Evolutionary conservation across 352 stramenopile species (phyloP).

Genomic region (Pythium phragmiticola): DNA sequence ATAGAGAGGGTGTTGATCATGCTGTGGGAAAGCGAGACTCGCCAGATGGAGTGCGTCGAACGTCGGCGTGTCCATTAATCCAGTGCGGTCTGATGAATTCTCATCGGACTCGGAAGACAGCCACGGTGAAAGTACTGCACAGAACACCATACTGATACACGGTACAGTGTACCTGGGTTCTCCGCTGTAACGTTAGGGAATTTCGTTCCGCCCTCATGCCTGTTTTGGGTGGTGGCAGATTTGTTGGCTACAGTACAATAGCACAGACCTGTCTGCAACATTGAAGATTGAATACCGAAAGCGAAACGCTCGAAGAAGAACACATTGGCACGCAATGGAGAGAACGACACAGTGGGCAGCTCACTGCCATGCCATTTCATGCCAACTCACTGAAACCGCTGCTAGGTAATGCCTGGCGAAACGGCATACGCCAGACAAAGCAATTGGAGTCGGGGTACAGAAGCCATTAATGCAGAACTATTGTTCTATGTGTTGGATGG

Average conservation of each 20-base stretch:
- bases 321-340: conserved; percentile 4
- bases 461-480: not conserved
- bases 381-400: not conserved
- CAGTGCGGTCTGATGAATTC: not conserved
- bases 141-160: too few species aligned
- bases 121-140: not conserved
- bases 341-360: not conserved
- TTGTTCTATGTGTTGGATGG: not conserved
- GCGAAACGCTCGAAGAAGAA: conserved; percentile 5
- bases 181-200: not conserved
- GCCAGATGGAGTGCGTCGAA: too few species aligned
- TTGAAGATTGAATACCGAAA: conserved; percentile 14
- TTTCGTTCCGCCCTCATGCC: not conserved
- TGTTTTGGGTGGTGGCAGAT: not conserved
- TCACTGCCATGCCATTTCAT: not conserved
- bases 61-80: too few species aligned
- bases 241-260: not conserved
- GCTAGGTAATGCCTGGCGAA: conserved; percentile 10
- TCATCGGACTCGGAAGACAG: not conserved
- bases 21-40: too few species aligned
- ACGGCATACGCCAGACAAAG: conserved; percentile 9
- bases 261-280: not conserved
- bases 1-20: not conserved
- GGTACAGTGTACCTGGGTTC: too few species aligned
- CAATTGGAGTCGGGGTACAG: not conserved